Evolutionary conservation across 2,329 filamentous ascomycete species (phyloP).

Genomic region (Pyrenochaeta sp.): DNA sequence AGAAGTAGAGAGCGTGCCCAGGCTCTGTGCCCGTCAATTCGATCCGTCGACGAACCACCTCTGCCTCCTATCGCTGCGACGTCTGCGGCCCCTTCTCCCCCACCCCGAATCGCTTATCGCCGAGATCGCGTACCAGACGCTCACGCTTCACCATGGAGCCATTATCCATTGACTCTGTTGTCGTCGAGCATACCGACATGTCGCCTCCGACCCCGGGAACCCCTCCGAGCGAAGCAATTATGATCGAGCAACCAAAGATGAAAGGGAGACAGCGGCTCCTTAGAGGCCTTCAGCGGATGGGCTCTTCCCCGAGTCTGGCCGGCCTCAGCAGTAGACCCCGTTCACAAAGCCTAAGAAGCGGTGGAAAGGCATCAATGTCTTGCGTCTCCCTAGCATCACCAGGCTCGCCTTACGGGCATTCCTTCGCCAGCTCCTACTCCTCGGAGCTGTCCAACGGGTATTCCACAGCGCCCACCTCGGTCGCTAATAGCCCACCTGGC

Average conservation of each 20-base stretch:
- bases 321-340: constrained; percentile 69
- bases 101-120: constrained; percentile 12
- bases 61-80: constrained; percentile 8
- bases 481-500: constrained; percentile 56
- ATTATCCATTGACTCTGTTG: constrained; percentile 49
- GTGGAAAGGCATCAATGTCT: constrained; percentile 69
- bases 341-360: constrained; percentile 72
- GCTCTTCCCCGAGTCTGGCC: constrained; percentile 77
- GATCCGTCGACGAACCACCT: neutral
- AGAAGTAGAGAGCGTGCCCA: constrained; percentile 6
- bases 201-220: constrained; percentile 18
- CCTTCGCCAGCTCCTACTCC: constrained; percentile 63
- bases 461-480: constrained; percentile 65
- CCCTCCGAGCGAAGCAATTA: constrained; percentile 37
- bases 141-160: constrained; percentile 42
- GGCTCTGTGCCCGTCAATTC: constrained; percentile 15
- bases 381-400: constrained; percentile 68
- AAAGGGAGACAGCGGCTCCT: constrained; percentile 76
- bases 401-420: constrained; percentile 59
- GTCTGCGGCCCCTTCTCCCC: constrained; percentile 16
- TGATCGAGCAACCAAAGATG: constrained; percentile 60
- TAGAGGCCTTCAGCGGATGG: constrained; percentile 79
- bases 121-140: constrained; percentile 9
- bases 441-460: constrained; percentile 66
- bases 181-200: constrained; percentile 42